phyloP scores from a whole-genome alignment of 2,329 filamentous ascomycete genomes.

The Epichloe elymi region DNA sequence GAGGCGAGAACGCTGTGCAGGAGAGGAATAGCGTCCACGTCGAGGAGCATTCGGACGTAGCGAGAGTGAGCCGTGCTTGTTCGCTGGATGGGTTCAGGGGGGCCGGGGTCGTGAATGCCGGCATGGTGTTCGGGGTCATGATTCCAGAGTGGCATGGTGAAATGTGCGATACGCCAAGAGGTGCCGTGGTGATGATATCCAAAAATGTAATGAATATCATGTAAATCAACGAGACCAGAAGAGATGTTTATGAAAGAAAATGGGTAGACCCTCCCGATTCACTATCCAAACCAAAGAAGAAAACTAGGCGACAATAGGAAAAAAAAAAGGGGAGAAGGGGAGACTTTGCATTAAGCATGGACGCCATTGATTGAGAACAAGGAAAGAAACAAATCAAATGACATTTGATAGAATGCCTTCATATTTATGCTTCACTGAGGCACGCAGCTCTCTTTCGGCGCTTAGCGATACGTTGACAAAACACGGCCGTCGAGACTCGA shows the following conservation, averaged over 20 bases:
- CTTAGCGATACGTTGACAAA: conserved; percentile 1
- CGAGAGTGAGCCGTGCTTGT: conserved; percentile 19
- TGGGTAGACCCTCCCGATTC: background rate
- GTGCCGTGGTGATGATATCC: background rate
- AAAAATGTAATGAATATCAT: background rate
- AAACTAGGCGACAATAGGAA: too few species aligned
- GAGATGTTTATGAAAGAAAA: background rate
- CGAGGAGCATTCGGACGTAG: conserved; percentile 33
- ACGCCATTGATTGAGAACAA: background rate
- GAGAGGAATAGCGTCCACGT: conserved; percentile 30
- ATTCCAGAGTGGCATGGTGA: conserved; percentile 3
- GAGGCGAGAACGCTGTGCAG: conserved; percentile 33
- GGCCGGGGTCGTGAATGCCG: conserved; percentile 5
- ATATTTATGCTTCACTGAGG: background rate
- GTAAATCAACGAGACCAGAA: background rate
- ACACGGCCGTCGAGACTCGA: background rate
- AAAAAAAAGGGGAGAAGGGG: background rate
- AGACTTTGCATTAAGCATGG: background rate
- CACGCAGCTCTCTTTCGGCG: background rate
- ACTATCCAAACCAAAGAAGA: background rate
- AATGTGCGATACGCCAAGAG: background rate
- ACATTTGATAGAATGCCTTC: background rate
- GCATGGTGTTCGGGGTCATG: conserved; percentile 6
- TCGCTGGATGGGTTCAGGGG: conserved; percentile 6
- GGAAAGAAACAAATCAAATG: background rate